Percentiles rank a stretch among this genome's conserved stretches.
Conservation (phyloP, 2,329 filamentous ascomycete species). For the Aspergillus sp. region DNA sequence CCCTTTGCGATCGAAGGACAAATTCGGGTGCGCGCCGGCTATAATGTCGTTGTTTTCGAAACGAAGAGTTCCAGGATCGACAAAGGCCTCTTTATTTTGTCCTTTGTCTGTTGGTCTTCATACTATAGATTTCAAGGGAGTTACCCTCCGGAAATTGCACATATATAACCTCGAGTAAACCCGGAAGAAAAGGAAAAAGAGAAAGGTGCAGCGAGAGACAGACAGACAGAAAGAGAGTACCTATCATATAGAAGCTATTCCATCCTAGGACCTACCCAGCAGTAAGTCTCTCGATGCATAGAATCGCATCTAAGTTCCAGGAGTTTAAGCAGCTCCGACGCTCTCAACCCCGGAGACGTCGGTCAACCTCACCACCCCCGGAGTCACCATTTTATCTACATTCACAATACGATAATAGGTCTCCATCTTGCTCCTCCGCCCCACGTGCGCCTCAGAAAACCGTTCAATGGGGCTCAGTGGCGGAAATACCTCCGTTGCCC, state of each 20-base stretch:
- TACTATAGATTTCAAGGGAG: no score
- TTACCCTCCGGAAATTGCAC: neutral
- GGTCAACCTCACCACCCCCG: neutral
- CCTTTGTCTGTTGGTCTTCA: neutral
- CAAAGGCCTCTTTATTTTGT: neutral
- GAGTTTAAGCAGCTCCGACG: neutral
- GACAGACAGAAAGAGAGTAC: neutral
- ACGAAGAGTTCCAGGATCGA: neutral
- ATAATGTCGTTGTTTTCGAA: neutral
- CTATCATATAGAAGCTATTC: neutral
- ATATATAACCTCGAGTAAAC: neutral
- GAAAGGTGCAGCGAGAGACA: neutral
- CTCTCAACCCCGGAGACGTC: neutral
- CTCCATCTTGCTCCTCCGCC: neutral
- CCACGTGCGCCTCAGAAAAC: neutral
- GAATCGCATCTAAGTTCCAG: neutral
- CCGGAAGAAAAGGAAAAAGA: neutral
- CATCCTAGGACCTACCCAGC: neutral
- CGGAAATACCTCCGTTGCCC: neutral
- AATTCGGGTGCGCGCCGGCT: neutral
- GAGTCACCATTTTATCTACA: neutral
- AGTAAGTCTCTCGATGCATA: neutral
- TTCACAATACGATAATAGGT: neutral
- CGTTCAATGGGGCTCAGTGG: conserved; percentile 7
- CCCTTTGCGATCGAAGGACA: neutral